phyloP scores from a whole-genome alignment of 2,329 filamentous ascomycete genomes.

The Xylaria sp. region DNA sequence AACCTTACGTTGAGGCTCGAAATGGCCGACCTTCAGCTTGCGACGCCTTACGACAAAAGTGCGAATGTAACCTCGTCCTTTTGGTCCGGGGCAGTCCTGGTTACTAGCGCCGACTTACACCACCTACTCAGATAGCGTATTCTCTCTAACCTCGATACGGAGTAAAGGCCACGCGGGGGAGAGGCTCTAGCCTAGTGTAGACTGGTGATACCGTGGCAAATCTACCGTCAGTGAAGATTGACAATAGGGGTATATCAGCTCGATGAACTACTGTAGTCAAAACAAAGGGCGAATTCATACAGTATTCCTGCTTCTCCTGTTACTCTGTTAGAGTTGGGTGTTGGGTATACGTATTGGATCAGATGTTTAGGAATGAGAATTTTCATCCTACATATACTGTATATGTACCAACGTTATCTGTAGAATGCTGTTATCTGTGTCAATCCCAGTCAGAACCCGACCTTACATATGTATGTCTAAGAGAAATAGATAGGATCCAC shows the following conservation, averaged over 20 bases:
- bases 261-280: neutral
- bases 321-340: neutral
- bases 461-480: too few species aligned
- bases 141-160: neutral
- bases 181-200: neutral
- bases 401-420: too few species aligned
- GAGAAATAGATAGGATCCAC: constrained; percentile 6
- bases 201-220: neutral
- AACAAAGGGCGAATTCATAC: neutral
- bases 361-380: too few species aligned
- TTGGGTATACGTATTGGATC: too few species aligned
- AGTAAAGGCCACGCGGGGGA: constrained; percentile 8
- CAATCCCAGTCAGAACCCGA: too few species aligned
- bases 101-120: neutral
- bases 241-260: neutral
- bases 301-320: neutral
- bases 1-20: constrained; percentile 36
- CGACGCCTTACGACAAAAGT: constrained; percentile 20
- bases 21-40: constrained; percentile 25
- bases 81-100: neutral
- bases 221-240: neutral
- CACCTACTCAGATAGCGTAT: neutral
- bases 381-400: too few species aligned
- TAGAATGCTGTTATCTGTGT: too few species aligned
- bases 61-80: constrained; percentile 33